These are phyloP conservation scores for Elsinoe ampelina DNA, from an alignment of 2,329 filamentous ascomycete species.

Conservation along the genomic window DNA sequence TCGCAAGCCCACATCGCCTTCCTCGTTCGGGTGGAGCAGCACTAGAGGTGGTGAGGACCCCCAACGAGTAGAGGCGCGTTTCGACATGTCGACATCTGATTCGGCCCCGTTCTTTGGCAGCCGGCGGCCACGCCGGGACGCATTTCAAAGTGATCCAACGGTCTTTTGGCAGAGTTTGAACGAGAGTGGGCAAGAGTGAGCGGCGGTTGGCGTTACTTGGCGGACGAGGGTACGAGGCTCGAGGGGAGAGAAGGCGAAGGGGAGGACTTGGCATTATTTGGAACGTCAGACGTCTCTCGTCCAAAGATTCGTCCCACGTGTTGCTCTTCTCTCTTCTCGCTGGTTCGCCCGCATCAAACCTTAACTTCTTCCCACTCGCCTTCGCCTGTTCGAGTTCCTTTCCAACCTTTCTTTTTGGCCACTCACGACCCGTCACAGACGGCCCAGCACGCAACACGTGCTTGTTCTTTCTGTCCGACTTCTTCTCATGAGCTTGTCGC, in stretches of 20 bases:
- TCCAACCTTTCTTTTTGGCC: neutral
- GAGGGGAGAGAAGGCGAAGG: neutral
- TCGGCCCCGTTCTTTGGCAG: neutral
- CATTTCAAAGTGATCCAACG: neutral
- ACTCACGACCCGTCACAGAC: neutral
- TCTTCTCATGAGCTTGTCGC: neutral
- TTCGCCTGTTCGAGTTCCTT: neutral
- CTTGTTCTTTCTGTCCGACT: neutral
- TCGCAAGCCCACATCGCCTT: neutral
- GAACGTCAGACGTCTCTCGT: neutral
- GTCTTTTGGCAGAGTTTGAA: neutral
- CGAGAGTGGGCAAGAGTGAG: neutral
- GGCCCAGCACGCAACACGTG: constrained; percentile 8
- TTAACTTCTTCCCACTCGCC: constrained; percentile 3
- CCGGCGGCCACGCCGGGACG: neutral
- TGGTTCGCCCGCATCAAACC: neutral
- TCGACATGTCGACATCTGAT: neutral
- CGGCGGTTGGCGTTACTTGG: constrained; percentile 1
- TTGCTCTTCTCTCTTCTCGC: neutral
- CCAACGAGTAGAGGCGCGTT: neutral
- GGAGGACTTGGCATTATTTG: neutral
- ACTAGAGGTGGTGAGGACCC: neutral
- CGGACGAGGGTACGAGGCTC: neutral
- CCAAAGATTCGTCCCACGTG: neutral
- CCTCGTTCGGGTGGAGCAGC: neutral